Conservation (phyloP, 2,329 filamentous ascomycete genomes). For the Ramularia endophylla region DNA sequence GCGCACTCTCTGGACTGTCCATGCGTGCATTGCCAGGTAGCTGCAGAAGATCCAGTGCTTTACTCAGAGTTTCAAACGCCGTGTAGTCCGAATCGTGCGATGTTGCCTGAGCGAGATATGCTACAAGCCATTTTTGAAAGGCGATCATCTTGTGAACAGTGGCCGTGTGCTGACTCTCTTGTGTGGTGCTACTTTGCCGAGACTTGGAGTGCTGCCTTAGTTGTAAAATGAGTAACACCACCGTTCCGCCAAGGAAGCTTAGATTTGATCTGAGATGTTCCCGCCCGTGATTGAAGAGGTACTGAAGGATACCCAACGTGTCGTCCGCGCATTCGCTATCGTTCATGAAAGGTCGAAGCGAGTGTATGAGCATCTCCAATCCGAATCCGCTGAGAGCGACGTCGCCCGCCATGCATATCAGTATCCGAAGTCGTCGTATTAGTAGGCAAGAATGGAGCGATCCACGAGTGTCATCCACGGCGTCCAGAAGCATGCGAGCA, state of each 20-base stretch:
- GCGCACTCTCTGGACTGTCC: slow-evolving; percentile 67
- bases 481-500: slow-evolving; percentile 70
- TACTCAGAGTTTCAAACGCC: slow-evolving; percentile 10
- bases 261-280: slow-evolving; percentile 57
- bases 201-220: slow-evolving; percentile 48
- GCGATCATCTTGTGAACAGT: slow-evolving; percentile 68
- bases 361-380: slow-evolving; percentile 82
- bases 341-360: slow-evolving; percentile 69
- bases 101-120: slow-evolving; percentile 51
- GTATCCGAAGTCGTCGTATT: slow-evolving; percentile 74
- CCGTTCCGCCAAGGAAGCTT: slow-evolving; percentile 74
- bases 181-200: slow-evolving; percentile 61
- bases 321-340: slow-evolving; percentile 88
- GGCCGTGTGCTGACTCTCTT: slow-evolving; percentile 72
- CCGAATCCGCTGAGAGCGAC: slow-evolving; percentile 73
- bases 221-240: slow-evolving; percentile 72
- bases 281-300: slow-evolving; percentile 66
- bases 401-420: slow-evolving; percentile 71
- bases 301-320: slow-evolving; percentile 77
- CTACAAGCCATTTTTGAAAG: slow-evolving; percentile 74
- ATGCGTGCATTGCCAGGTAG: slow-evolving; percentile 63
- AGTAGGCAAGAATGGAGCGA: slow-evolving; percentile 82
- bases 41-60: slow-evolving; percentile 45
- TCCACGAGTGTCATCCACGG: slow-evolving; percentile 75
- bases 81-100: neutral